A percentile compares a stretch with the other conserved stretches of the same genome.
phyloP scores from a whole-genome alignment of 441 rosid species.

The Jatropha podagrica region DNA sequence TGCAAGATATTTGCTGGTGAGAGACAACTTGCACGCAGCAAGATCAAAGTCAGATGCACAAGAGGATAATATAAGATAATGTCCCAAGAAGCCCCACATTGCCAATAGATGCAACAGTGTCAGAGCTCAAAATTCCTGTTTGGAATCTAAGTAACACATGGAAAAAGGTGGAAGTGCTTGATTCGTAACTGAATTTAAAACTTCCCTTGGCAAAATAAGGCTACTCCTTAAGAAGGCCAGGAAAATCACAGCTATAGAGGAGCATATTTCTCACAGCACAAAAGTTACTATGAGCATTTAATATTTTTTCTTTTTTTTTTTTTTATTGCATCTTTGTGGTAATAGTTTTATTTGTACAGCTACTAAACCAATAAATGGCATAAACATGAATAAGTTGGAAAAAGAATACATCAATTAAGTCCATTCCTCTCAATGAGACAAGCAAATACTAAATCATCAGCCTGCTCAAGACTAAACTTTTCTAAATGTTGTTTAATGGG shows the following conservation, averaged over 20 bases:
- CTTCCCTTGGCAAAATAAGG: background rate
- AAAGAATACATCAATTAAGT: background rate
- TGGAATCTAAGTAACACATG: background rate
- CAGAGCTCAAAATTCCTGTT: conserved; percentile 1
- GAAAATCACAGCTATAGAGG: background rate
- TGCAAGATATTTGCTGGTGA: background rate
- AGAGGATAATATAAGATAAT: background rate
- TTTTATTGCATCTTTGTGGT: background rate
- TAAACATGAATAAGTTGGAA: background rate
- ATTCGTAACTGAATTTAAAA: too few species aligned
- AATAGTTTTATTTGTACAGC: background rate
- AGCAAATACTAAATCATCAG: background rate
- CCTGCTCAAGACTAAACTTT: background rate
- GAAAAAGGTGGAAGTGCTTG: background rate
- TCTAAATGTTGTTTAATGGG: background rate
- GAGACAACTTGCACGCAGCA: background rate
- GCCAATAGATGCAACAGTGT: background rate
- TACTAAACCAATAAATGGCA: background rate
- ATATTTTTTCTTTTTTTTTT: background rate
- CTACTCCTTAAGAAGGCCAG: background rate
- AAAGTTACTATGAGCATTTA: background rate
- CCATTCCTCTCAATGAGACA: background rate
- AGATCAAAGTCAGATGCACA: background rate
- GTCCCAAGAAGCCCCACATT: background rate
- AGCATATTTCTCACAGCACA: background rate